These are phyloP conservation scores for Penicillium nucicola DNA, from an alignment of 495 filamentous ascomycete species.

Conservation along the genomic window DNA sequence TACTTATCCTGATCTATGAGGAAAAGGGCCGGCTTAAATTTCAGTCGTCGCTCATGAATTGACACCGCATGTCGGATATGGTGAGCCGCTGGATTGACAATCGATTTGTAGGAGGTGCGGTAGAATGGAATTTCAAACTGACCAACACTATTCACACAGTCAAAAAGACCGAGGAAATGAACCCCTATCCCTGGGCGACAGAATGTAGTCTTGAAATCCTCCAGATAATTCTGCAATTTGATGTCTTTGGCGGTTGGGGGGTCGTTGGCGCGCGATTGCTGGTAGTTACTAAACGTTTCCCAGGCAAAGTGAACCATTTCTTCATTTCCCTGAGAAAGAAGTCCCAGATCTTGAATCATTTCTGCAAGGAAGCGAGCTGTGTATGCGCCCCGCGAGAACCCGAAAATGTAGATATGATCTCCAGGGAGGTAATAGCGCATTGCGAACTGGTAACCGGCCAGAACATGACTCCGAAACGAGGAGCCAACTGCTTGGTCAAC, in stretches of 20 bases:
- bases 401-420: slow-evolving; percentile 77
- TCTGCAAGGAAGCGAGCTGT: slow-evolving; percentile 80
- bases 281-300: slow-evolving; percentile 84
- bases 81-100: slow-evolving; percentile 69
- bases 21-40: slow-evolving; percentile 49
- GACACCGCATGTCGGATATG: slow-evolving; percentile 67
- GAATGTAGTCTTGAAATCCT: slow-evolving; percentile 81
- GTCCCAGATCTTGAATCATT: slow-evolving; percentile 78
- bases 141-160: slow-evolving; percentile 72
- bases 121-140: slow-evolving; percentile 78
- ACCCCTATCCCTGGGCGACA: slow-evolving; percentile 70
- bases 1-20: too few relatives aligned
- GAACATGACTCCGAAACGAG: slow-evolving; percentile 76
- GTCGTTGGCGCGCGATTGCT: slow-evolving; percentile 53
- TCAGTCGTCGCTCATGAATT: slow-evolving; percentile 74
- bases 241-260: slow-evolving; percentile 53
- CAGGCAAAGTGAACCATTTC: slow-evolving; percentile 82
- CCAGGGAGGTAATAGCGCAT: slow-evolving; percentile 79
- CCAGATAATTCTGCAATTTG: slow-evolving; percentile 70
- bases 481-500: slow-evolving; percentile 80
- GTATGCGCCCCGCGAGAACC: slow-evolving; percentile 80
- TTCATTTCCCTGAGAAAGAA: slow-evolving; percentile 76
- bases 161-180: slow-evolving; percentile 41
- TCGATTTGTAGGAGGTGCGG: slow-evolving; percentile 76
- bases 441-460: slow-evolving; percentile 79